Conservation (phyloP, 2,329 filamentous ascomycete species). For the Dactylonectria estremocensis region DNA sequence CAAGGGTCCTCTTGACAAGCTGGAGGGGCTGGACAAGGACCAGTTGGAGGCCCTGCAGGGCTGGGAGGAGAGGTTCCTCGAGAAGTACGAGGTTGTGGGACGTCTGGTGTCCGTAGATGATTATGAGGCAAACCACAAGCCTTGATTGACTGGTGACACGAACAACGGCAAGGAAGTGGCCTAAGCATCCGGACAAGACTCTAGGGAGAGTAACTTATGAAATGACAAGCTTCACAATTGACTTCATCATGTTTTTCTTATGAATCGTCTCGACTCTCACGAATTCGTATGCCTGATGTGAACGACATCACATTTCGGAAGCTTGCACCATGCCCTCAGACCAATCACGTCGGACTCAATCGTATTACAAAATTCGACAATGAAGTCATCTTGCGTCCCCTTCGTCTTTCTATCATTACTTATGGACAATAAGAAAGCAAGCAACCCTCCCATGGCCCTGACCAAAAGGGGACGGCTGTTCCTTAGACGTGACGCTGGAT, state of each 20-base stretch:
- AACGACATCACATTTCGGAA: not conserved
- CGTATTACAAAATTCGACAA: not conserved
- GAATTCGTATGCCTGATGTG: not conserved
- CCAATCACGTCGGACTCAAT: not conserved
- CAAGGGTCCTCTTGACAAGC: conserved; percentile 83
- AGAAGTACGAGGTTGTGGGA: conserved; percentile 97
- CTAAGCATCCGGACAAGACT: not conserved
- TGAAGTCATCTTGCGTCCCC: conserved; percentile 11
- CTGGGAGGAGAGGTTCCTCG: conserved; percentile 94
- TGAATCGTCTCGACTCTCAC: not conserved
- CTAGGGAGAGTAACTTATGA: not conserved
- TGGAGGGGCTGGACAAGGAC: conserved; percentile 80
- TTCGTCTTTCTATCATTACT: conserved; percentile 30
- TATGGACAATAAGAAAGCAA: conserved; percentile 19
- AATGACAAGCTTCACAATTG: not conserved
- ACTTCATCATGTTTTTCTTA: not conserved
- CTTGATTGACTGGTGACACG: conserved; percentile 11
- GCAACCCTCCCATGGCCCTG: conserved; percentile 24
- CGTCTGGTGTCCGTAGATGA: conserved; percentile 76
- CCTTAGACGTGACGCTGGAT: conserved; percentile 16
- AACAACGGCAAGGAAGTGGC: not conserved
- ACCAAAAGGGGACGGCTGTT: conserved; percentile 5
- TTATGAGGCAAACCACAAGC: conserved; percentile 42
- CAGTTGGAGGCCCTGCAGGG: conserved; percentile 87
- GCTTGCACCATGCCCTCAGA: not conserved